Conservation (phyloP, 2,329 filamentous ascomycete genomes). For the Clonostachys chloroleuca region DNA sequence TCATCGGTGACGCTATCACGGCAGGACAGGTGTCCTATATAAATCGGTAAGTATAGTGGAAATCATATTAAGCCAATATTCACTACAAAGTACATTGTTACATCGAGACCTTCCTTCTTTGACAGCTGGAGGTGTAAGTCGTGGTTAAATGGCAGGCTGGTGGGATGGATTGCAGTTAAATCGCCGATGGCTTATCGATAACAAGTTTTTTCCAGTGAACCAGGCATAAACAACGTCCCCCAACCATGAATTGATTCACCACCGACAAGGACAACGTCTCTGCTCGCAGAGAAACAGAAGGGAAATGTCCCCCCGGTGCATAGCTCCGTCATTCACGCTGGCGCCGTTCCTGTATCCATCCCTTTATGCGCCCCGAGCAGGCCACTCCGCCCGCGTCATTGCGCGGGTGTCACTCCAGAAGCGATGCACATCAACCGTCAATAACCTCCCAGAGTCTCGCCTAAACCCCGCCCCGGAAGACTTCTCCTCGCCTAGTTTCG, state of each 20-base stretch:
- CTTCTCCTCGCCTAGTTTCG: conserved; percentile 78
- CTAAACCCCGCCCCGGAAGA: conserved; percentile 82
- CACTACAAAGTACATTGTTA: no score
- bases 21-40: no score
- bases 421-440: conserved; percentile 14
- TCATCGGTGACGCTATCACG: no score
- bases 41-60: no score
- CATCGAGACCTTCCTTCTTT: neutral
- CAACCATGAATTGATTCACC: no score
- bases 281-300: no score
- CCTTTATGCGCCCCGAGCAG: conserved; percentile 22
- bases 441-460: conserved; percentile 44
- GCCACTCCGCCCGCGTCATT: conserved; percentile 1
- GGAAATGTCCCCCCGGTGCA: conserved; percentile 19
- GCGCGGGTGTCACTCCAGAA: neutral
- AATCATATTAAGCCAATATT: no score
- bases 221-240: neutral
- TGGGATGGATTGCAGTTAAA: no score
- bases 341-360: conserved; percentile 45
- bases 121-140: neutral
- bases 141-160: neutral
- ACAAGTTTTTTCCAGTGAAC: neutral
- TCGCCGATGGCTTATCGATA: neutral
- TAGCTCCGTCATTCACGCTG: conserved; percentile 13
- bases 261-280: no score